These are phyloP conservation scores for Erythrobasidium hasegawianum DNA, from an alignment of 1,284 basidiomycete genomes.

Conservation along the genomic window DNA sequence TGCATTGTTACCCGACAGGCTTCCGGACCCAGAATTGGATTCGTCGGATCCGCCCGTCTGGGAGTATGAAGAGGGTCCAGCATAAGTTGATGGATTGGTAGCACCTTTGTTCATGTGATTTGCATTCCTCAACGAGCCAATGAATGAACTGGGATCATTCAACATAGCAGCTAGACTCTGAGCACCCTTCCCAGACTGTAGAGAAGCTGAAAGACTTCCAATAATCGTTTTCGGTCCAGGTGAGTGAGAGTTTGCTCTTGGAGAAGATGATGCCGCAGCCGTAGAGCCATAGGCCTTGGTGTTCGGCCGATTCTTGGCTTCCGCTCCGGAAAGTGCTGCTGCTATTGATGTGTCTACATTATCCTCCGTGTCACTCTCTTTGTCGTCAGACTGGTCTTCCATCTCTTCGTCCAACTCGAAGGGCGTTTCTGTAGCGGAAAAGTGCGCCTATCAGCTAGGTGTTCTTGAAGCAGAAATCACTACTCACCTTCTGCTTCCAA, in stretches of 20 bases:
- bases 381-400: slow-evolving; percentile 14
- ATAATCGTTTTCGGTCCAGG: no score
- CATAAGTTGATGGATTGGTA: no score
- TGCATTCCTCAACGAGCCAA: slow-evolving; percentile 12
- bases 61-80: no score
- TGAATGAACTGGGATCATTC: slow-evolving; percentile 25
- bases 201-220: background rate
- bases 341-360: slow-evolving; percentile 10
- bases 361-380: slow-evolving; percentile 9
- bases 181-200: background rate
- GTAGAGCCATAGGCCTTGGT: background rate
- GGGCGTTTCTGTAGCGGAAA: no score
- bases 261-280: no score
- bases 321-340: background rate
- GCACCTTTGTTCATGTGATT: no score
- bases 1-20: no score
- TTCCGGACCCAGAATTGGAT: no score
- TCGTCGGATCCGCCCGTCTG: no score
- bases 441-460: no score
- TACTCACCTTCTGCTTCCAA: background rate
- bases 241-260: no score
- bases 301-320: background rate
- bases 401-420: slow-evolving; percentile 46
- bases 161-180: slow-evolving; percentile 19
- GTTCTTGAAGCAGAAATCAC: no score